Base-by-base conservation (phyloP, 441 rosid genomes). In the Breynia disticha region DNA sequence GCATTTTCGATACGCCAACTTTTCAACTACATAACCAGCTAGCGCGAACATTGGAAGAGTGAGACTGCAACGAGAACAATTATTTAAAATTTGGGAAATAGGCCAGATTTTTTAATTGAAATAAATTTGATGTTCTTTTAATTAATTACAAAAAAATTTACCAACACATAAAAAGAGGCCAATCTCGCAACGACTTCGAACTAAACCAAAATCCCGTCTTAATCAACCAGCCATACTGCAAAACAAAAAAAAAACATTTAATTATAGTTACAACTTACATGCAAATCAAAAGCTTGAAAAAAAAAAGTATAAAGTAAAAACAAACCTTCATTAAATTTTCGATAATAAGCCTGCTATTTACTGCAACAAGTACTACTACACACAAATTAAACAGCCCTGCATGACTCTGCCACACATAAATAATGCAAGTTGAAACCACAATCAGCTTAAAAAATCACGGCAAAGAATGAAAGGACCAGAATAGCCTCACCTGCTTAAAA, bases 161-260 rank as follows among this genome's bases (percentile, higher is more conserved):
- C 97, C 99, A 87, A 77, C 96, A 87, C 99, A 94, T 94, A 67
- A 94, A 66, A 48, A 94, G 90, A 0, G 97, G 99, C 99, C 99
- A 94, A 65, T 89, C 99, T 69, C 96, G 81, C 69, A 90, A 66
- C 6, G 90, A 84, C 38, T 65, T 81, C 9, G 99, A 87, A 58
- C 91, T 85, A 75, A 94, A 94, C 99, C 97, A 90, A 74, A 87
- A 94, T 16, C 84, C 96, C 2, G 87, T 59, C 55, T 67, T 80
- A 56, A 94, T 94, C 65, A 94, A 71, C 99, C 84, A 89, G 52
- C 99, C 99, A 57, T 89, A 94, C 97, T 93, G 93, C 75, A 73
- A 46, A 56, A 65, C 50, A 42, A 54, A 18, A 67, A 47, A 28
- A 50, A 16, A 4, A 47, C 38, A 11, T 19, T 5, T 49, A 45